Base-by-base conservation (phyloP, 2,329 filamentous ascomycete species). In the Arthrinium puccinioides region DNA sequence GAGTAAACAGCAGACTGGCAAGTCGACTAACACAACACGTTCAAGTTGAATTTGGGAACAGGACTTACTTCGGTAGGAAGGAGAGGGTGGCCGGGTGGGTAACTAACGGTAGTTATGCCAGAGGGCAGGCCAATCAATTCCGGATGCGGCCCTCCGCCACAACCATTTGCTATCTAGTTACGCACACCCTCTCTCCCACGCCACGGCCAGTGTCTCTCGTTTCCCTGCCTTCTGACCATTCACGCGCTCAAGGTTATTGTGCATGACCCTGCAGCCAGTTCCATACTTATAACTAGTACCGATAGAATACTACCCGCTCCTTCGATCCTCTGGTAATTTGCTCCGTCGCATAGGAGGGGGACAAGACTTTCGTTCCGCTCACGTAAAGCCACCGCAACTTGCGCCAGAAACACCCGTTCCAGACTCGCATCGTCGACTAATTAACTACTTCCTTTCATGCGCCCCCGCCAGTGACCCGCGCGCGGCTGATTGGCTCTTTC, bases 251-350 rank as follows among this genome's bases (percentile, higher is more conserved):
- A 19, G 36, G 40, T 38, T 36, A 38, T 38, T 31, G 36, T 42
- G 40, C 40, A 42, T 42, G 40, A 42, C 40, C 40, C 36, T 42
- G 40, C 40, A 42, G 37, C 38, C 14, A 24, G 26, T 37, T 30
- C 40, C 40, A 42, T 36, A 19, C 33, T 20, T 25, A 16, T 42
- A 39, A 36, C 36, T 39, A 42, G 39, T 28, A 42, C 37, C 40
- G 39, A 39, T 42, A 39, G 40, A 42, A 20, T 24, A 27, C 31
- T 28, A 36, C 29, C 13, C 18, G 26, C 33, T 31, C 21, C 40
- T 30, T 30, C 33, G 37, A 16, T 16, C 13, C 31, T 24, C 10
- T 15, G 20, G 31, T 33, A 15, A 23, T 33, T 24, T n/a, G 7
- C 31, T 21, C 31, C 20, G 31, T 33, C 20, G 31, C 31, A 23